Evolutionary conservation across 108 stramenopile genomes (phyloP).

Genomic region (Epithemia pelagica): DNA sequence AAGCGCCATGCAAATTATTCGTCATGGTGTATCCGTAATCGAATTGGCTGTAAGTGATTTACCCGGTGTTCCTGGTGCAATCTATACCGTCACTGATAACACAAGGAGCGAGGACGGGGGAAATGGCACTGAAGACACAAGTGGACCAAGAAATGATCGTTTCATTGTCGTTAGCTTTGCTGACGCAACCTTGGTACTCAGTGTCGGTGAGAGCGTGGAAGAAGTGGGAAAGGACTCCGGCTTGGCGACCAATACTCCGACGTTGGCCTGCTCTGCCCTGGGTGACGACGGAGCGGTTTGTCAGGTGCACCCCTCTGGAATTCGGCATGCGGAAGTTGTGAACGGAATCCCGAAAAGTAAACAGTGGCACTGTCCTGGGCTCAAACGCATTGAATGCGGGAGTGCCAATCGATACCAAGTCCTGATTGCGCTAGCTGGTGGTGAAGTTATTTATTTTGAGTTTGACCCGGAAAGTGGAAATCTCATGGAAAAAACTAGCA

Average conservation of each 20-base stretch:
- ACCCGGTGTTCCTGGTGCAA: constrained; percentile 87
- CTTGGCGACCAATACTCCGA: constrained; percentile 80
- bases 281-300: constrained; percentile 70
- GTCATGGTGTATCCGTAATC: constrained; percentile 88
- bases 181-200: constrained; percentile 94
- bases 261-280: constrained; percentile 86
- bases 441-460: constrained; percentile 95
- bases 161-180: constrained; percentile 97
- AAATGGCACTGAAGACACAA: constrained; percentile 19
- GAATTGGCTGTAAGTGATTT: constrained; percentile 93
- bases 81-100: constrained; percentile 86
- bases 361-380: constrained; percentile 91
- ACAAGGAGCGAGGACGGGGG: not conserved
- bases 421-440: constrained; percentile 87
- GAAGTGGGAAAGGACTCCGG: constrained; percentile 90
- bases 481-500: constrained; percentile 67
- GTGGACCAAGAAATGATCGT: constrained; percentile 24
- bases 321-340: constrained; percentile 70
- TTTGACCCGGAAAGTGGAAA: constrained; percentile 79
- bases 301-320: constrained; percentile 88
- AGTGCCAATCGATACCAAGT: constrained; percentile 89
- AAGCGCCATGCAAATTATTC: constrained; percentile 74
- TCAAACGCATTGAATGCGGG: constrained; percentile 87
- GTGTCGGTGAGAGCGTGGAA: constrained; percentile 93
- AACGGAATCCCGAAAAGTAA: constrained; percentile 49